These are phyloP conservation scores for Paracoccidioides brasiliensis DNA, from an alignment of 2,329 filamentous ascomycete genomes.

Conservation along the genomic window DNA sequence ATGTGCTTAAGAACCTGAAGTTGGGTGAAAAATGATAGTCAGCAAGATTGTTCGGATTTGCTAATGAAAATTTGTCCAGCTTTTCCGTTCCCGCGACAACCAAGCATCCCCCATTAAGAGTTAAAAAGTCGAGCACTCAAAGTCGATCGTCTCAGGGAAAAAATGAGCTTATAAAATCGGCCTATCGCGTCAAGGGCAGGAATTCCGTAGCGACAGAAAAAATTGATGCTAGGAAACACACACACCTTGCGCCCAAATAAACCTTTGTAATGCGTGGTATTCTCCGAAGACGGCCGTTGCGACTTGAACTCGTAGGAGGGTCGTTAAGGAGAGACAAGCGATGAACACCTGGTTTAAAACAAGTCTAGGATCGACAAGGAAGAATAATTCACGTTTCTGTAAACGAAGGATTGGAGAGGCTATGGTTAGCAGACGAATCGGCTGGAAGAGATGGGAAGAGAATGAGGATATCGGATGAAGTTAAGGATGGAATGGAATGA, in stretches of 20 bases:
- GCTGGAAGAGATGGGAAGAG: conserved; percentile 3
- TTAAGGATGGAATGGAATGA: conserved; percentile 9
- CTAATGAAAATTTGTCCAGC: background rate
- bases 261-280: conserved; percentile 9
- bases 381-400: conserved; percentile 9
- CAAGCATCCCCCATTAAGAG: background rate
- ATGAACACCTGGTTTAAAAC: conserved; percentile 14
- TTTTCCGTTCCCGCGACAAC: background rate
- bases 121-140: background rate
- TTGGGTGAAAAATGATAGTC: background rate
- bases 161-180: background rate
- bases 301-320: conserved; percentile 26
- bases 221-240: background rate
- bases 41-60: background rate
- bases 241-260: conserved; percentile 6
- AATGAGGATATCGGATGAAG: conserved; percentile 12
- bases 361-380: conserved; percentile 11
- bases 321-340: conserved; percentile 29
- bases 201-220: background rate
- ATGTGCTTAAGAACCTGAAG: conserved; percentile 1
- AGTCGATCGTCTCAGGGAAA: background rate
- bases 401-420: conserved; percentile 8
- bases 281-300: conserved; percentile 22
- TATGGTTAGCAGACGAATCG: conserved; percentile 9
- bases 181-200: background rate